phyloP scores from a whole-genome alignment of 345 rosid genomes.

The Pugionium cornutum region DNA sequence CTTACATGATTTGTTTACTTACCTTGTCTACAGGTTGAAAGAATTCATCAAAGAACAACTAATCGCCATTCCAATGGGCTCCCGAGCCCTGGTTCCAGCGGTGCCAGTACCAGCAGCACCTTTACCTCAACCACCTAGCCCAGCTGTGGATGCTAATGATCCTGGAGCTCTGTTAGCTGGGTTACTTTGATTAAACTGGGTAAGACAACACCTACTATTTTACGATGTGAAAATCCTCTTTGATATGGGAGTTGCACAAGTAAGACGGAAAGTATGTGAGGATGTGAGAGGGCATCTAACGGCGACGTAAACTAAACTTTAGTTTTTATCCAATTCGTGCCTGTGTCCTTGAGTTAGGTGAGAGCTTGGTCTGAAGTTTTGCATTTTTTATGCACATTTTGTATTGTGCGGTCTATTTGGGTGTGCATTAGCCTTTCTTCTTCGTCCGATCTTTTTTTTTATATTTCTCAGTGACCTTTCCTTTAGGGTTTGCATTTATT shows the following conservation, averaged over 20 bases:
- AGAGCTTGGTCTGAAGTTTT: slow-evolving; percentile 25
- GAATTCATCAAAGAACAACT: slow-evolving; percentile 91
- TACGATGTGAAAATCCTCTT: too few species aligned
- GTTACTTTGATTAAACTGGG: slow-evolving; percentile 51
- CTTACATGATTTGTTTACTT: slow-evolving; percentile 2
- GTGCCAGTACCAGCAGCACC: slow-evolving; percentile 45
- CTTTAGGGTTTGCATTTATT: too few species aligned
- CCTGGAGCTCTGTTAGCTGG: slow-evolving; percentile 91
- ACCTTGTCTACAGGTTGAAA: slow-evolving; percentile 65
- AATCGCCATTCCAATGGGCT: slow-evolving; percentile 53
- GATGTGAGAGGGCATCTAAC: too few species aligned
- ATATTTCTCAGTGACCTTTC: too few species aligned
- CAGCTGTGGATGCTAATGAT: slow-evolving; percentile 51
- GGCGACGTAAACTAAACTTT: too few species aligned
- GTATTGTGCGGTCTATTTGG: slow-evolving; percentile 5
- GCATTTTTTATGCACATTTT: slow-evolving; percentile 28
- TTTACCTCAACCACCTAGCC: too few species aligned
- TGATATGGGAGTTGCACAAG: too few species aligned
- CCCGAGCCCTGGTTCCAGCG: slow-evolving; percentile 50
- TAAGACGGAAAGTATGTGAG: too few species aligned
- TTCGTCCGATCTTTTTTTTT: too few species aligned
- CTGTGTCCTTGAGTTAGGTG: neutral
- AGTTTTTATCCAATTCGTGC: slow-evolving; percentile 2
- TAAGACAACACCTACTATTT: slow-evolving; percentile 8
- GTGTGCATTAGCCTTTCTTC: too few species aligned